Evolutionary conservation across 2,329 filamentous ascomycete genomes (phyloP), one percentile per base, ranked within the genome.

Genomic region (Diaporthe ilicicola): DNA sequence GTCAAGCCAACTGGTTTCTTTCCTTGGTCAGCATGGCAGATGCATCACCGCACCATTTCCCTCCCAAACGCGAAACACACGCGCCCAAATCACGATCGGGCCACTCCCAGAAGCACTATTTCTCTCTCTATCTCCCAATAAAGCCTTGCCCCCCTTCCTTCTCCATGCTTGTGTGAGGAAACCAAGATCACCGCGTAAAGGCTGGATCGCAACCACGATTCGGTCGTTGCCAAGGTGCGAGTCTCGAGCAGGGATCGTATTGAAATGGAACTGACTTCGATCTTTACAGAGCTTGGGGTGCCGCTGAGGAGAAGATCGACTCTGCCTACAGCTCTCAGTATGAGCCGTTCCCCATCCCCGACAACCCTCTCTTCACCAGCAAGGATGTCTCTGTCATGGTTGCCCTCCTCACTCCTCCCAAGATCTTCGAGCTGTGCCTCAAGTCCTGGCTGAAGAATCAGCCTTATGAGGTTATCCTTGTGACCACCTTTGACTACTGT

Each of bases 381-480:
- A 50, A 59, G 24, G 66, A 68, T 15, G 53, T 68, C 54, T 68
- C 66, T 15, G 53, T 68, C 7, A 17, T 68, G 9, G 13, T 42
- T 29, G 7, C 46, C 19, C 66, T 68, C 17, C 32, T 68, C 19
- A 32, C 24, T 34, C 66, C 66, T 42, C 66, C 66, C 29, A 8
- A 59, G 44, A 51, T 68, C 29, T 59, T 68, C 6, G 29, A 55
- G 32, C 12, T 2, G 13, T 68, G 66, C 32, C 66, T 68, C 17
- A 39, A 13, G 32, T 50, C 66, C 29, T 68, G 66, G 66, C 53
- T 68, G 53, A 50, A 37, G 42, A 68, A 68, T 7, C 3, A 68
- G 42, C 66, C 66, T 10, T 24, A 37, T 0, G 66, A 68, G 53
- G 22, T 68, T 9, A 32, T 68, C 15, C 53, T 68, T 10, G 53